Conservation (phyloP, 176 grass and related monocot species). For the Triticum turgidum region DNA sequence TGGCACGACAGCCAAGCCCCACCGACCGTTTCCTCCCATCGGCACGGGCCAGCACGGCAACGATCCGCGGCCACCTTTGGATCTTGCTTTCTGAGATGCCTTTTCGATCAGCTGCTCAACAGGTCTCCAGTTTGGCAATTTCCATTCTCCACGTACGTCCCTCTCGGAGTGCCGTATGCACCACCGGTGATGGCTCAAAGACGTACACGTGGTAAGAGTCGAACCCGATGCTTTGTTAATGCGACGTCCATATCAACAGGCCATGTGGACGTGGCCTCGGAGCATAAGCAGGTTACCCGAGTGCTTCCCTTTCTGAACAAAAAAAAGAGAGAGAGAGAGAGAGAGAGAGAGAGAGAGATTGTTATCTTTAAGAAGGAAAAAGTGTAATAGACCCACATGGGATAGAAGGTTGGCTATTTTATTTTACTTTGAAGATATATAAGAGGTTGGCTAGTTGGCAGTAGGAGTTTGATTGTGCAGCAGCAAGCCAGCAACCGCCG, state of each 20-base stretch:
- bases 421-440: too few species aligned
- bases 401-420: too few species aligned
- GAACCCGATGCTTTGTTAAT: conserved; percentile 6
- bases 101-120: not conserved
- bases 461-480: too few species aligned
- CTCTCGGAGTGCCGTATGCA: not conserved
- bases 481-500: too few species aligned
- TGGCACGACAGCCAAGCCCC: not conserved
- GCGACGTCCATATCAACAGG: not conserved
- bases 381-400: too few species aligned
- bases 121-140: not conserved
- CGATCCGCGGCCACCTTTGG: too few species aligned
- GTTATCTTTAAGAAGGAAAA: too few species aligned
- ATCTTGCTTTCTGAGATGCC: not conserved
- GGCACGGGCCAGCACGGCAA: not conserved
- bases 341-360: not conserved
- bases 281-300: not conserved
- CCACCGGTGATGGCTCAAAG: not conserved
- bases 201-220: not conserved
- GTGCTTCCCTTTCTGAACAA: not conserved
- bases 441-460: too few species aligned
- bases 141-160: not conserved
- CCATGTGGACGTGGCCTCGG: not conserved
- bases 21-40: not conserved
- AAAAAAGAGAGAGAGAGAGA: not conserved